A percentile compares a stretch with the other conserved stretches of the same genome.
phyloP scores from a whole-genome alignment of 805 yeast genomes.

The Debaryomyces maramus region DNA sequence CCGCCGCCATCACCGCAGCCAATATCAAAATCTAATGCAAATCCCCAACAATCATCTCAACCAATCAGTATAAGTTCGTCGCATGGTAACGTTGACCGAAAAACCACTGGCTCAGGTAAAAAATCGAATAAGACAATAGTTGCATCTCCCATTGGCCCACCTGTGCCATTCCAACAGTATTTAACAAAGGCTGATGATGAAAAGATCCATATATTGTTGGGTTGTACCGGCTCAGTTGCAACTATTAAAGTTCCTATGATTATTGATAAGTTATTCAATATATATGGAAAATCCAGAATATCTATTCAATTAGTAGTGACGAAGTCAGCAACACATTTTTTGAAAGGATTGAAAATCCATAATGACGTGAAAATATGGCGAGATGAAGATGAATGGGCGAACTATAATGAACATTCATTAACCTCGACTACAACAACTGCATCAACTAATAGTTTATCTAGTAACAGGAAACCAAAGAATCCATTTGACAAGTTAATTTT shows the following conservation, averaged over 20 bases:
- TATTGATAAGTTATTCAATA: constrained; percentile 79
- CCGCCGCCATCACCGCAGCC: constrained; percentile 10
- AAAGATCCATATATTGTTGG: constrained; percentile 83
- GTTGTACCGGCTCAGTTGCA: constrained; percentile 96
- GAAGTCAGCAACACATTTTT: constrained; percentile 71
- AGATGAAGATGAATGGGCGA: constrained; percentile 90
- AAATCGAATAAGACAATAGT: constrained; percentile 53
- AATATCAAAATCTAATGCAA: background rate
- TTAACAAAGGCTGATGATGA: constrained; percentile 75
- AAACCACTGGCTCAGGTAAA: constrained; percentile 21
- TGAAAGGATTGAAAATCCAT: constrained; percentile 58
- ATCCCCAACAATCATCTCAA: constrained; percentile 13
- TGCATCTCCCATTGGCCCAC: constrained; percentile 58
- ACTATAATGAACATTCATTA: constrained; percentile 30
- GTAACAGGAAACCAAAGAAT: constrained; percentile 25
- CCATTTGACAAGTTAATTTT: constrained; percentile 39
- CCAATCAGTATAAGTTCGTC: constrained; percentile 22
- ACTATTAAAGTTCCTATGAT: constrained; percentile 90
- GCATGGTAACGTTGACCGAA: constrained; percentile 7
- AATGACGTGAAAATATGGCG: constrained; percentile 85
- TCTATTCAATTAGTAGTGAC: constrained; percentile 86
- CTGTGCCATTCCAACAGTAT: constrained; percentile 73
- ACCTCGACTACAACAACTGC: constrained; percentile 16
- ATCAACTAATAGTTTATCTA: constrained; percentile 1
- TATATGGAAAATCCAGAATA: constrained; percentile 67